A percentile compares a stretch with the other conserved stretches of the same genome.
These are phyloP conservation scores for Salvia splendens DNA, from an alignment of 257 asterid species.

Conservation along the genomic window DNA sequence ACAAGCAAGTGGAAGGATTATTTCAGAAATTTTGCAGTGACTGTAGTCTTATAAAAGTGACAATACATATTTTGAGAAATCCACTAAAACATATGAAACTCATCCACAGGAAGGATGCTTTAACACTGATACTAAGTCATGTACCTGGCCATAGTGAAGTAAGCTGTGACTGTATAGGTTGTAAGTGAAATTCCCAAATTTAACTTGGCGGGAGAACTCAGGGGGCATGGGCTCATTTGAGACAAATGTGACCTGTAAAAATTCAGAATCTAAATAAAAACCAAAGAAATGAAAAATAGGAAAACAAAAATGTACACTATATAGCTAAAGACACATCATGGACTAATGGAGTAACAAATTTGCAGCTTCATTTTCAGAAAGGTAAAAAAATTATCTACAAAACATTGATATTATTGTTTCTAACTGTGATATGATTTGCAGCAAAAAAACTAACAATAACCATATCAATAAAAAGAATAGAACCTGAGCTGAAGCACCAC, in stretches of 20 bases:
- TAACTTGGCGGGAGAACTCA: constrained; percentile 59
- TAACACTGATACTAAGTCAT: background rate
- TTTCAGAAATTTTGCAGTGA: background rate
- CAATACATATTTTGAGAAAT: constrained; percentile 7
- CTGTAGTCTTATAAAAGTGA: background rate
- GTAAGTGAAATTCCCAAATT: constrained; percentile 75
- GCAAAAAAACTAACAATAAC: constrained; percentile 4
- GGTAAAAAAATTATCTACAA: constrained; percentile 19
- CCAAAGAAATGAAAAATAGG: background rate
- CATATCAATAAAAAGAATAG: constrained; percentile 26
- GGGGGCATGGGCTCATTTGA: constrained; percentile 77
- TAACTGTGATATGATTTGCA: constrained; percentile 12
- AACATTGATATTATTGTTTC: constrained; percentile 1
- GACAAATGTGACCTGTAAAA: constrained; percentile 77
- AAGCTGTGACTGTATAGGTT: constrained; percentile 93
- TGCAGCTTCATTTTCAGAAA: constrained; percentile 13
- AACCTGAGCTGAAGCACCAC: constrained; percentile 99
- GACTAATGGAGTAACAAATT: constrained; percentile 7
- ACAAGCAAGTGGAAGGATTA: background rate
- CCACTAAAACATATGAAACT: constrained; percentile 17
- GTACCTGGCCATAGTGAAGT: constrained; percentile 96
- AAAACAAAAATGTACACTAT: background rate
- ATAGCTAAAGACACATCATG: constrained; percentile 11
- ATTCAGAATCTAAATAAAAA: background rate
- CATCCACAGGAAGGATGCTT: constrained; percentile 13